phyloP scores from a whole-genome alignment of 2,329 filamentous ascomycete species.

The Claviceps monticola region DNA sequence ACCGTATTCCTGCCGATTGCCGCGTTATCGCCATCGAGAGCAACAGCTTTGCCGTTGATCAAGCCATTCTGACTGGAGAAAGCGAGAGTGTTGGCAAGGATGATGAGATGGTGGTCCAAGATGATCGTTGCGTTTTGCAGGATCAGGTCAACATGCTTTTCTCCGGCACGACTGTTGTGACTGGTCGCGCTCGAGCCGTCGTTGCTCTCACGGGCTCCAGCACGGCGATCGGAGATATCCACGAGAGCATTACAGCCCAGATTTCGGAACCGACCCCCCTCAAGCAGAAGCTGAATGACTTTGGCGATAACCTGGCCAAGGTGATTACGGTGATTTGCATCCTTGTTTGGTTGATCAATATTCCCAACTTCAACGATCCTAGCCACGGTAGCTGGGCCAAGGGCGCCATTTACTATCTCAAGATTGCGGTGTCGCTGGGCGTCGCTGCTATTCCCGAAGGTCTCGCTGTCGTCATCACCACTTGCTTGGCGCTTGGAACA shows the following conservation, averaged over 20 bases:
- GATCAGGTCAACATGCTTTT: conserved; percentile 97
- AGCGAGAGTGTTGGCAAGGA: conserved; percentile 95
- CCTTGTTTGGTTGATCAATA: conserved; percentile 96
- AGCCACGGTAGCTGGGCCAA: conserved; percentile 89
- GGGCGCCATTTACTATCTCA: conserved; percentile 97
- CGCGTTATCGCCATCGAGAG: conserved; percentile 79
- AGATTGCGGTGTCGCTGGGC: conserved; percentile 96
- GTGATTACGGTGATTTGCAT: conserved; percentile 96
- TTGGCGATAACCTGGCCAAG: conserved; percentile 90
- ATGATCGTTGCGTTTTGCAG: conserved; percentile 82
- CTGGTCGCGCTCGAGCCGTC: conserved; percentile 78
- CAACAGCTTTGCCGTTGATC: conserved; percentile 94
- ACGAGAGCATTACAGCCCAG: conserved; percentile 95
- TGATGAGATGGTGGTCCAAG: conserved; percentile 48
- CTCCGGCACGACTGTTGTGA: conserved; percentile 94
- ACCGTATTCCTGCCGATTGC: conserved; percentile 91
- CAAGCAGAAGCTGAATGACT: conserved; percentile 98
- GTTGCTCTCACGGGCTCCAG: conserved; percentile 80
- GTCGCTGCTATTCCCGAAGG: conserved; percentile 97
- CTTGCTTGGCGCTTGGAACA: conserved; percentile 87
- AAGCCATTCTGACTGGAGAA: conserved; percentile 93
- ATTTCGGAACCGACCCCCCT: conserved; percentile 94
- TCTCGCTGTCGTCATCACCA: conserved; percentile 96
- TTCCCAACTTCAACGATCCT: conserved; percentile 90
- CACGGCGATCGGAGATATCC: conserved; percentile 95